phyloP scores from a whole-genome alignment of 345 rosid genomes.

The Populus euphratica region DNA sequence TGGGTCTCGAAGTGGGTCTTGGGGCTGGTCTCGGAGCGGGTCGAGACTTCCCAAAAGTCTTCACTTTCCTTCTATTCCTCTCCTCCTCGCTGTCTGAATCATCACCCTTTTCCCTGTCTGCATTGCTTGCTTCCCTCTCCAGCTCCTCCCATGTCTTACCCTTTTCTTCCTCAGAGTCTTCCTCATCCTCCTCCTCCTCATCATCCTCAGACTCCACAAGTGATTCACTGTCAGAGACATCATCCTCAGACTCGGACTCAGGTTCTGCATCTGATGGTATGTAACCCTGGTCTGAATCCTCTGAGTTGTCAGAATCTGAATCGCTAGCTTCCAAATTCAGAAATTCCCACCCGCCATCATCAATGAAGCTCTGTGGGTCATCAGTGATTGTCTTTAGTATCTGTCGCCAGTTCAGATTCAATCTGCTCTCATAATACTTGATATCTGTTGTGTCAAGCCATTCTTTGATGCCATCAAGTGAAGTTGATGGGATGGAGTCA shows the following conservation, averaged over 20 bases:
- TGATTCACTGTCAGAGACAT: conserved; percentile 62
- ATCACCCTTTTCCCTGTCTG: conserved; percentile 74
- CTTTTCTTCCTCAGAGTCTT: conserved; percentile 75
- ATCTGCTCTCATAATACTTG: conserved; percentile 82
- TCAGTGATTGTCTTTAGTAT: conserved; percentile 77
- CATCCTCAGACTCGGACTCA: conserved; percentile 76
- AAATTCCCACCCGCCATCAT: conserved; percentile 88
- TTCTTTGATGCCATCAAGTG: conserved; percentile 76
- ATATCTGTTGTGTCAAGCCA: conserved; percentile 88
- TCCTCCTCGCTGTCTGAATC: conserved; percentile 92
- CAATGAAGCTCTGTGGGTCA: conserved; percentile 76
- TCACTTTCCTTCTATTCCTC: conserved; percentile 76
- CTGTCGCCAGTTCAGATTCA: conserved; percentile 89
- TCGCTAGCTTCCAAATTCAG: conserved; percentile 76
- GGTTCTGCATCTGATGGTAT: conserved; percentile 74
- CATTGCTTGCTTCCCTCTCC: conserved; percentile 89
- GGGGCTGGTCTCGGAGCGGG: conserved; percentile 33
- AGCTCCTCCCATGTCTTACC: conserved; percentile 96
- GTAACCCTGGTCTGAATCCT: conserved; percentile 84
- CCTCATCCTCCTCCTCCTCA: conserved; percentile 46
- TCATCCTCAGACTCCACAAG: conserved; percentile 81
- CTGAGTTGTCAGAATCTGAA: conserved; percentile 70
- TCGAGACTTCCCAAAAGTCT: conserved; percentile 67
- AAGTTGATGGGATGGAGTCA: conserved; percentile 67
- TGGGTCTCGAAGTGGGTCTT: conserved; percentile 25